Conservation (phyloP, 2,329 filamentous ascomycete species). For the Didymella sp. region DNA sequence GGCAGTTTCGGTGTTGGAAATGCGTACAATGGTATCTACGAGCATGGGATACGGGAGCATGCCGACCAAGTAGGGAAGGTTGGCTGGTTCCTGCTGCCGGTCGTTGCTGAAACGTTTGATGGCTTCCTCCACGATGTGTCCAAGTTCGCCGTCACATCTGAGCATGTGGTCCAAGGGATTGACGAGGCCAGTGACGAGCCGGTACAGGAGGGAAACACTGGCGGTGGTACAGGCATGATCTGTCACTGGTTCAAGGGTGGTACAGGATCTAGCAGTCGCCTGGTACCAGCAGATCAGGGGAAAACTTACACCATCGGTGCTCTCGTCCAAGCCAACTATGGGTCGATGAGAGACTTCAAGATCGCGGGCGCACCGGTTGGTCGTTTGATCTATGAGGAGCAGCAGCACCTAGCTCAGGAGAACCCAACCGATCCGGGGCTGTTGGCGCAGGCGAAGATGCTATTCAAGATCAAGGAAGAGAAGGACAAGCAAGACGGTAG, state of each 20-base stretch:
- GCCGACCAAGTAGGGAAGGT: conserved; percentile 52
- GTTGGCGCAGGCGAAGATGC: conserved; percentile 36
- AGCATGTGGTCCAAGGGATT: conserved; percentile 63
- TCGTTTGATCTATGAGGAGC: conserved; percentile 60
- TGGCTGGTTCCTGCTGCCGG: conserved; percentile 63
- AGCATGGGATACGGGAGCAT: conserved; percentile 61
- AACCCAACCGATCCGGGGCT: conserved; percentile 37
- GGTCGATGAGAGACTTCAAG: conserved; percentile 61
- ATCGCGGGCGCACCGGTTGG: conserved; percentile 69
- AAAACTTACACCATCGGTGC: conserved; percentile 66
- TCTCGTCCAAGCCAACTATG: conserved; percentile 72
- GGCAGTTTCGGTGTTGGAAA: conserved; percentile 65
- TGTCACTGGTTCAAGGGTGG: conserved; percentile 72
- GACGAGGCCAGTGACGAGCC: conserved; percentile 57
- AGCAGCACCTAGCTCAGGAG: conserved; percentile 47
- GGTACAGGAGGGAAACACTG: conserved; percentile 68
- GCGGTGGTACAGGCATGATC: conserved; percentile 73
- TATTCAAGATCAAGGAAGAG: conserved; percentile 39
- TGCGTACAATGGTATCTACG: conserved; percentile 65
- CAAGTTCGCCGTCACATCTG: conserved; percentile 61
- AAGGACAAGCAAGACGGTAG: conserved; percentile 67
- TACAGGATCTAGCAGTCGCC: conserved; percentile 67
- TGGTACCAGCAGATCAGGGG: conserved; percentile 51
- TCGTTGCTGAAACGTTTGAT: conserved; percentile 70
- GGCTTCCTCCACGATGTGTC: conserved; percentile 66